phyloP scores from a whole-genome alignment of 1,284 basidiomycete species.

The Melanopsichium pennsylvanicum region DNA sequence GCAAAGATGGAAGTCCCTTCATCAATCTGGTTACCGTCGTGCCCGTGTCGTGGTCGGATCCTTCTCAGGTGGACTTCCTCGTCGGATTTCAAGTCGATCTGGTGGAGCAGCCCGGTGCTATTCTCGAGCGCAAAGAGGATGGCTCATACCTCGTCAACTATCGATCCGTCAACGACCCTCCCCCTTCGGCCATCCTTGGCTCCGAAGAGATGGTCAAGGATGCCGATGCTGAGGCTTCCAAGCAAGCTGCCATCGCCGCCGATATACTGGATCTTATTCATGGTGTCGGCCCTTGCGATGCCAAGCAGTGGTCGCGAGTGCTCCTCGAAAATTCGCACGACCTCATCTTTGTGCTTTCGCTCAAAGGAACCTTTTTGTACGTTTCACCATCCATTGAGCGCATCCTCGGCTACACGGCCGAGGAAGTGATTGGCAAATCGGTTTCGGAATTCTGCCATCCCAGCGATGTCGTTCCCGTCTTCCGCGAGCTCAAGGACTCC shows the following conservation, averaged over 20 bases:
- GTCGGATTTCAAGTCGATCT: conserved; percentile 86
- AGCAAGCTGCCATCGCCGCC: conserved; percentile 44
- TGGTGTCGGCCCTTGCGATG: conserved; percentile 43
- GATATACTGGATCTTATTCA: conserved; percentile 46
- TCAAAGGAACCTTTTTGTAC: conserved; percentile 93
- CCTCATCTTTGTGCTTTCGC: conserved; percentile 86
- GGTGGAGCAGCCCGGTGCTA: conserved; percentile 82
- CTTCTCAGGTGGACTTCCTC: conserved; percentile 78
- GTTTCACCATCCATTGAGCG: conserved; percentile 72
- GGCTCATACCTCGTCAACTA: conserved; percentile 62
- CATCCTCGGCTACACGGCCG: conserved; percentile 67
- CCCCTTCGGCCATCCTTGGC: conserved; percentile 26
- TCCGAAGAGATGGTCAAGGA: conserved; percentile 36
- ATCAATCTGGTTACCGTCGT: conserved; percentile 67
- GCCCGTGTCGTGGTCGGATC: conserved; percentile 70
- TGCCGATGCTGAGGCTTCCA: conserved; percentile 37
- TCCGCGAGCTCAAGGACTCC: conserved; percentile 88
- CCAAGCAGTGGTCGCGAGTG: conserved; percentile 56
- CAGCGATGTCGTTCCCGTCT: conserved; percentile 86
- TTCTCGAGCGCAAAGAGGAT: conserved; percentile 69
- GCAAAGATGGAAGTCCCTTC: conserved; percentile 83
- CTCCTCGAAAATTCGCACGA: conserved; percentile 69
- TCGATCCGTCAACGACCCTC: conserved; percentile 46
- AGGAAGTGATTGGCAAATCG: conserved; percentile 81
- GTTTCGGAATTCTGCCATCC: conserved; percentile 83